These are phyloP conservation scores for Alternaria arbusti DNA, from an alignment of 2,329 filamentous ascomycete genomes.

Conservation along the genomic window DNA sequence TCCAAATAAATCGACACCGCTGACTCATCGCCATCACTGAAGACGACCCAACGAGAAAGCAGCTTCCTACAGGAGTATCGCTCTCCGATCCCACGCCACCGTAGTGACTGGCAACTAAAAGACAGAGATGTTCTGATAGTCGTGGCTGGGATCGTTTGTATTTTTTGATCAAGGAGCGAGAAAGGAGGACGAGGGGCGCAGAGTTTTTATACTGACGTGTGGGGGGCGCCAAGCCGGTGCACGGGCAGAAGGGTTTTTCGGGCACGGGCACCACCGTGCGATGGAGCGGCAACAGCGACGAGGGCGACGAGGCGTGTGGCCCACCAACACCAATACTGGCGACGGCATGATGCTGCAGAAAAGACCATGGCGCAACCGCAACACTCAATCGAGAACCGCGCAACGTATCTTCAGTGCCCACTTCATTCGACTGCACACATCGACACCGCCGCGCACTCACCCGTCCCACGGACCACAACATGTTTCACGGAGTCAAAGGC, in stretches of 20 bases:
- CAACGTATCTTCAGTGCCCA: background rate
- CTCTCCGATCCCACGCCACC: slow-evolving; percentile 70
- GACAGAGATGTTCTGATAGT: slow-evolving; percentile 63
- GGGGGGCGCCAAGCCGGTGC: slow-evolving; percentile 8
- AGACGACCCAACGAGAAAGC: slow-evolving; percentile 71
- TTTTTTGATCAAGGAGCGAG: slow-evolving; percentile 64
- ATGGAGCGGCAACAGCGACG: background rate
- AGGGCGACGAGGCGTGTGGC: background rate
- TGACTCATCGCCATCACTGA: slow-evolving; percentile 72
- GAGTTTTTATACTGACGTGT: slow-evolving; percentile 29
- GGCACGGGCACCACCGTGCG: slow-evolving; percentile 2
- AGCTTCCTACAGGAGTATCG: slow-evolving; percentile 68
- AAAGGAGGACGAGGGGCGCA: slow-evolving; percentile 40
- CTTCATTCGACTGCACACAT: background rate
- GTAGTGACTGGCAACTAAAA: slow-evolving; percentile 71
- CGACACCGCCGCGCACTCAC: background rate
- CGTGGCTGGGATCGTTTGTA: slow-evolving; percentile 70
- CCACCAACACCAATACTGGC: background rate
- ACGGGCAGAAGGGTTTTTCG: background rate
- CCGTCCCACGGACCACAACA: background rate
- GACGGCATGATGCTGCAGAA: background rate
- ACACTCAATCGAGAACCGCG: background rate
- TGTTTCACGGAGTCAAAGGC: background rate
- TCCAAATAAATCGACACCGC: slow-evolving; percentile 73
- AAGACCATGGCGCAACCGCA: background rate